Base-by-base conservation (phyloP, 768 basidiomycete genomes). In the Lactifluus rugatus region DNA sequence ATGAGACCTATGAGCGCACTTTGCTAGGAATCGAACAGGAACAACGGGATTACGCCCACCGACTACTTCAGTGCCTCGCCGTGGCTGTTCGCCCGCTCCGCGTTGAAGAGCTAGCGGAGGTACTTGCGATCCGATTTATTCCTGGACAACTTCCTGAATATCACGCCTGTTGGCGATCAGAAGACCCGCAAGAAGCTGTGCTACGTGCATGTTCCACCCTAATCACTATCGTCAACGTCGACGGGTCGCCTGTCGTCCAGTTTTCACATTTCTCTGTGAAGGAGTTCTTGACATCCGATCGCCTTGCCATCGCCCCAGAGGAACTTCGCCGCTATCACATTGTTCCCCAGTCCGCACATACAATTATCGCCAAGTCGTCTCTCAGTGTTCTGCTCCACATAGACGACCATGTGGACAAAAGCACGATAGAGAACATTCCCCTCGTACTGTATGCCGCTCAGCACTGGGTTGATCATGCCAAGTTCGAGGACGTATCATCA, bases 221-320 rank as follows among this genome's bases (percentile, higher is more conserved):
- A 7, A 21, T 52, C 37, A 3, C n/a, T 1, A 23, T 44, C 0
- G 47, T 36, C 2, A 36, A 48, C 3, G 34, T 34, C 8, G 19
- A 28, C 6, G 46, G 53, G 5, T 48, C 39, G 1, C 39, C 31
- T 5, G 28, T 54, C 1, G 47, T 54, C 2, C 58, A 59, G n/a
- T 59, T 59, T 16, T 26, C 52, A 0, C 58, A 59, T 41, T 47
- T 53, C 28, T 42, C 58, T 1, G 58, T 59, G 8, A 54, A 42
- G 13, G 58, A 59, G 14, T 59, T 44, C 31, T 37, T 59, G 31
- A 44, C 42, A 8, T 59, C 52, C 0, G 23, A 49, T 26, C 52
- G 46, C 9, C 47, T 59, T 5, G 37, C 36, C 11, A 44, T 13
- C 0, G 19, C 49, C 7, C 1, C 2, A 21, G 13, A 5, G 31